Base-by-base conservation (phyloP, 2,329 filamentous ascomycete genomes). In the Xylariaceae sp. region DNA sequence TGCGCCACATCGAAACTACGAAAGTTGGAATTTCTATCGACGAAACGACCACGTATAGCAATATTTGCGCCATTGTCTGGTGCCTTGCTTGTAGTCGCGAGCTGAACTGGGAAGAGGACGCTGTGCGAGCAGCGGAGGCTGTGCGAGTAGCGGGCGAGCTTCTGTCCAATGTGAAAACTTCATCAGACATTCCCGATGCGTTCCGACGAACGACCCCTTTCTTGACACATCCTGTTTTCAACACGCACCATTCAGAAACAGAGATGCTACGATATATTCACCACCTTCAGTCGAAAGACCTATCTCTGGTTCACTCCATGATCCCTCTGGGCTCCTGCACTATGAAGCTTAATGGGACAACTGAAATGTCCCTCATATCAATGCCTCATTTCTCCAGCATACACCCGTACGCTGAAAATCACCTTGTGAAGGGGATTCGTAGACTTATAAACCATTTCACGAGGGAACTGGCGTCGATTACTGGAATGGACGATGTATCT, bases 241-340 rank as follows among this genome's bases (percentile, higher is more conserved):
- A 96, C 76, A 86, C 85, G 1, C 85, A 97, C 70, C 92, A 95
- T 73, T 96, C 91, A 2, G 92, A 97, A 74, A 96, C 92, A 0
- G 90, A 96, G 72, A 81, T 97, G 64, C 78, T 97, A 47, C 87
- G 92, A 41, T 97, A 97, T 74, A 96, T 97, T 64, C 80, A 92
- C 68, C 89, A 96, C 68, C 79, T 97, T 5, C 88, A 95, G 70
- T 95, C 91, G 47, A 96, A 95, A 76, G 92, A 97, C 68, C 76
- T 97, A 13, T 96, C 92, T 1, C 79, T 96, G 5, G 89, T 92
- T 2, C 92, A 97, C 74, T 96, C 92, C 15, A 97, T 97, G 92
- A 97, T 97, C 57, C 91, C 92, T 2, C 81, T 97, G 1, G 92
- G 92, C 18, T 96, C 92, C 1, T 97, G 92, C 77, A 97, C 92